Percentiles rank a stretch among this genome's conserved stretches.
phyloP scores from a whole-genome alignment of 768 basidiomycete species.

The Suillus subluteus region DNA sequence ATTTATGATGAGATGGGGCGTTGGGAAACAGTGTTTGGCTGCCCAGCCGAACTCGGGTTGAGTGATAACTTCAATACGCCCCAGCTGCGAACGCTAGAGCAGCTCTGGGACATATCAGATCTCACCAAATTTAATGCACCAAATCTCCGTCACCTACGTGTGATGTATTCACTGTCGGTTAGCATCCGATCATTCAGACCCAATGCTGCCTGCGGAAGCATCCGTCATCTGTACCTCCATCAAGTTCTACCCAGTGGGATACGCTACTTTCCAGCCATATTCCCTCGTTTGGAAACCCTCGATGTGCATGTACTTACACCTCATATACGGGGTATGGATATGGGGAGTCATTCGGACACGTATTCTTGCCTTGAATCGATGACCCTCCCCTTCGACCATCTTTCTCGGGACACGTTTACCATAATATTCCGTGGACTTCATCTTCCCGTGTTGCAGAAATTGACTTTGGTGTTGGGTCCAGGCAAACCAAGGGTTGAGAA shows the following conservation, averaged over 20 bases:
- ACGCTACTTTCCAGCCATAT: neutral
- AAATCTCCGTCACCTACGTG: neutral
- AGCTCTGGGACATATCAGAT: neutral
- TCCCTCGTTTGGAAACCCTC: neutral
- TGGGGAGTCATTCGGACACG: too few species aligned
- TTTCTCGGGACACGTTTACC: too few species aligned
- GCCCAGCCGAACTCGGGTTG: accelerated
- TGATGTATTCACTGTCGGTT: neutral
- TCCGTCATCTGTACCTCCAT: neutral
- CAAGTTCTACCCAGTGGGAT: neutral
- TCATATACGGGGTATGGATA: too few species aligned
- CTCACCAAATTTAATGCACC: neutral
- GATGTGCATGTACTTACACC: too few species aligned
- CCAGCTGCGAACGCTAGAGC: neutral
- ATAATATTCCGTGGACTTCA: neutral
- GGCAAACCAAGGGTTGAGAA: neutral
- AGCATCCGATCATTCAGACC: neutral
- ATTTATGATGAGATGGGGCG: neutral
- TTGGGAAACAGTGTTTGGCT: neutral
- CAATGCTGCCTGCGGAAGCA: neutral
- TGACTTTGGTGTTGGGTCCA: neutral
- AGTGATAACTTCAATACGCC: neutral
- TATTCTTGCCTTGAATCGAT: neutral
- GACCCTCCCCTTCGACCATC: neutral
- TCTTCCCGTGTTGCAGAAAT: neutral